Conservation (phyloP, 2,329 filamentous ascomycete species). For the Bisporella sp. region DNA sequence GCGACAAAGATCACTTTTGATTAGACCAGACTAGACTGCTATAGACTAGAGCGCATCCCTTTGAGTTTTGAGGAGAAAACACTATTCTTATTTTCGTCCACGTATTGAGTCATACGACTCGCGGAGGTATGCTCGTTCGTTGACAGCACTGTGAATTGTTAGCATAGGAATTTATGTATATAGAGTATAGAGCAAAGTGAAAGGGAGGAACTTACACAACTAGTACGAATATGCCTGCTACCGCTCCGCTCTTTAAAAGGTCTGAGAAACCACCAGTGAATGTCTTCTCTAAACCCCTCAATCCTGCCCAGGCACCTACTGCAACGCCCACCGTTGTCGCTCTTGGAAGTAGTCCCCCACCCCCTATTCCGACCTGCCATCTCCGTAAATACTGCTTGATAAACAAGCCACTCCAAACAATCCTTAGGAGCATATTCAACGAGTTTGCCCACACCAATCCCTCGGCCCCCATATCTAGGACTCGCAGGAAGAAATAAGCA, state of each 20-base stretch:
- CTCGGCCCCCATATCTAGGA: slow-evolving; percentile 62
- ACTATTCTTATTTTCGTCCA: slow-evolving; percentile 17
- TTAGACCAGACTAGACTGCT: slow-evolving; percentile 21
- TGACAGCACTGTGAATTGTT: slow-evolving; percentile 37
- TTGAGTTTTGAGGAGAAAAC: too few species aligned
- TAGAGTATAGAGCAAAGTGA: not conserved
- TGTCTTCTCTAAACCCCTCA: slow-evolving; percentile 25
- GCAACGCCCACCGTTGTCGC: slow-evolving; percentile 37
- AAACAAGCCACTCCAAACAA: slow-evolving; percentile 72
- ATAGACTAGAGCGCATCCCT: not conserved
- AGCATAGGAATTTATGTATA: slow-evolving; percentile 13
- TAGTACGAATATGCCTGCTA: slow-evolving; percentile 45
- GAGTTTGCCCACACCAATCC: slow-evolving; percentile 83
- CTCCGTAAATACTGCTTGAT: slow-evolving; percentile 56
- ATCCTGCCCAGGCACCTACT: slow-evolving; percentile 36
- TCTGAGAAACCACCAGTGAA: slow-evolving; percentile 25
- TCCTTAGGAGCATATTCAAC: slow-evolving; percentile 83
- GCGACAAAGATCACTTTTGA: slow-evolving; percentile 93
- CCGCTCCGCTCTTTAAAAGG: slow-evolving; percentile 38
- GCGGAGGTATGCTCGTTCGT: slow-evolving; percentile 47
- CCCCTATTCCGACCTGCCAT: slow-evolving; percentile 35
- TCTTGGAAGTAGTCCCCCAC: slow-evolving; percentile 37
- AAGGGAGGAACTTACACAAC: slow-evolving; percentile 46
- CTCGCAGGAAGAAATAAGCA: slow-evolving; percentile 67
- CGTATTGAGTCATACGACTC: slow-evolving; percentile 41